Evolutionary conservation across 108 stramenopile species (phyloP), one percentile per base, ranked within the genome.

Genomic region (Fragilaria radians): DNA sequence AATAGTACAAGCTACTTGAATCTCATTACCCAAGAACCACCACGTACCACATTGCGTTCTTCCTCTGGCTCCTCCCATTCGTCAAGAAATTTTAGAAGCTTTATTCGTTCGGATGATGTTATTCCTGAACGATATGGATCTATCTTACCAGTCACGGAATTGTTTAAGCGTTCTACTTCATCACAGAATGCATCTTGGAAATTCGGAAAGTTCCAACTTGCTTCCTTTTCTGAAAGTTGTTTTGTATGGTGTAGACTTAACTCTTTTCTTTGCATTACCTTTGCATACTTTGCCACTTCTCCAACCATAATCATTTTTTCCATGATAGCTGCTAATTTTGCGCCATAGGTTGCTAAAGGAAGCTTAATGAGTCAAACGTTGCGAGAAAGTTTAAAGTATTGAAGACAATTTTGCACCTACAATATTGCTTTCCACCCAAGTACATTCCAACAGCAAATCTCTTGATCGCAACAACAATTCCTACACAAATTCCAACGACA

Each of bases 271-370:
- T 7, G 11, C 36, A 42, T 7, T 14, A 42, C 11, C 36, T 42
- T 51, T 1, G 79, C 76, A 23, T 75, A 56, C 24, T 57, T 46
- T n/a, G 75, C 75, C 1, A 88, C 58, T 61, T 78, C 65, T 21
- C 68, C 68, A 2, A 85, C 57, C 0, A 83, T 52, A 27, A 85
- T 55, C 74, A 86, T 81, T 51, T 79, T 72, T 25, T 74, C 73
- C 73, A 89, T 73, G 14, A 82, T 32, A 18, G 52, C 62, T 23
- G 85, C 80, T 26, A 89, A 59, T 26, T 77, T 65, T 17, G 71
- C 54, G 5, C 74, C 70, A 62, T 79, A 85, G 28, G 65, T 66
- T 30, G 51, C 61, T 53, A 33, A 1, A 25, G 4, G 48, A 23
- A 14, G 28, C n/a, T 17, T 45, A 46, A 9, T 3, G 4, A 28